phyloP scores from a whole-genome alignment of 257 asterid genomes.

The Ligustrum vulgare region DNA sequence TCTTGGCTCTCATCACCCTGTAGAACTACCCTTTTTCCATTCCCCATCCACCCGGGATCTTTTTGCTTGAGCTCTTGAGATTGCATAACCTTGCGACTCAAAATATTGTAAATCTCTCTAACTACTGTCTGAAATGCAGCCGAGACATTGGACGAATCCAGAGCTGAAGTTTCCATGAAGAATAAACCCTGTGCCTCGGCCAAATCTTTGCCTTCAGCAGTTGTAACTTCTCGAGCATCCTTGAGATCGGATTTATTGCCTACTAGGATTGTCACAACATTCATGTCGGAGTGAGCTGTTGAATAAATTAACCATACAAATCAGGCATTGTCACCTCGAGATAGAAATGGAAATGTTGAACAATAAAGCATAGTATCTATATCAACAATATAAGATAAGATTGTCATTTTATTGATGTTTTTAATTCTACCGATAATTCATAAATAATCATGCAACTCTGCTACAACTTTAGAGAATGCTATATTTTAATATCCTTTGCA shows the following conservation, averaged over 20 bases:
- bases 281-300: conserved; percentile 97
- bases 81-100: conserved; percentile 92
- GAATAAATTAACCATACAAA: conserved; percentile 4
- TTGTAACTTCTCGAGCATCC: conserved; percentile 87
- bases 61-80: conserved; percentile 81
- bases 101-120: conserved; percentile 71
- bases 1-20: conserved; percentile 57
- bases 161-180: conserved; percentile 93
- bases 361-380: neutral
- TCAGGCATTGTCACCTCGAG: conserved; percentile 3
- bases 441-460: neutral
- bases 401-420: too few species aligned
- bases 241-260: conserved; percentile 90
- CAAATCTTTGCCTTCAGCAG: conserved; percentile 79
- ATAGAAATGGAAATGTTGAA: neutral
- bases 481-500: neutral
- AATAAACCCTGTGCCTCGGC: conserved; percentile 85
- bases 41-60: conserved; percentile 52
- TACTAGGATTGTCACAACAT: conserved; percentile 86
- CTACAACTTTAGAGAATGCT: neutral
- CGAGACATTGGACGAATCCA: conserved; percentile 82
- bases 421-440: neutral
- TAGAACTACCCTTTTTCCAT: conserved; percentile 72
- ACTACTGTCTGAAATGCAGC: conserved; percentile 82
- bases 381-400: neutral